phyloP scores from a whole-genome alignment of 768 basidiomycete species.

The Strobilomyces echinocephalus region DNA sequence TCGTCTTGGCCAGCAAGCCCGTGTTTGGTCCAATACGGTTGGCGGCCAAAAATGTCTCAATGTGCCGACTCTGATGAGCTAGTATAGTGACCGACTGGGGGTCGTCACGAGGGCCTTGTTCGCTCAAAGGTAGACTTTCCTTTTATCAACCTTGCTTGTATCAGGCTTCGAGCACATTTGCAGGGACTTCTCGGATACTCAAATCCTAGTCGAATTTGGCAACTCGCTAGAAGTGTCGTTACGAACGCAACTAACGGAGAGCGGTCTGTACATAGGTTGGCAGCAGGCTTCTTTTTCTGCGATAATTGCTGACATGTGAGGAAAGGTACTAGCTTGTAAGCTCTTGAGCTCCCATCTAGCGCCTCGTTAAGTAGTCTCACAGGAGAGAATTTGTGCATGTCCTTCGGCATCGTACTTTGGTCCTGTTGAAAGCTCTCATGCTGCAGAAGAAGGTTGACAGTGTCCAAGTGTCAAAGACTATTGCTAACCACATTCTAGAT shows the following conservation, averaged over 20 bases:
- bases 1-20: conserved; percentile 86
- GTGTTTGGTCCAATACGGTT: conserved; percentile 92
- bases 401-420: conserved; percentile 86
- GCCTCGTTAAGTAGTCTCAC: conserved; percentile 4
- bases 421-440: conserved; percentile 93
- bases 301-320: conserved; percentile 5
- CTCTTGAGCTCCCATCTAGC: not conserved
- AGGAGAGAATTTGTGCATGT: conserved; percentile 91
- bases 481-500: conserved; percentile 48
- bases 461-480: not conserved
- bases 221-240: conserved; percentile 70
- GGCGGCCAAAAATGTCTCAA: conserved; percentile 3
- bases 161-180: not conserved
- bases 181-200: conserved; percentile 83
- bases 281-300: not conserved
- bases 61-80: conserved; percentile 2
- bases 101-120: conserved; percentile 92
- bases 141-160: not conserved
- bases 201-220: conserved; percentile 87
- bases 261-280: conserved; percentile 91
- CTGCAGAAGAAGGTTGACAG: conserved; percentile 79
- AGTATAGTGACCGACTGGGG: conserved; percentile 77
- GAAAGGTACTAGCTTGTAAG: conserved; percentile 67
- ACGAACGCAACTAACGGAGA: conserved; percentile 81
- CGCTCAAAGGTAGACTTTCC: conserved; percentile 57